Conservation (phyloP, 2,329 filamentous ascomycete genomes). For the Aspergillus ochraceus region DNA sequence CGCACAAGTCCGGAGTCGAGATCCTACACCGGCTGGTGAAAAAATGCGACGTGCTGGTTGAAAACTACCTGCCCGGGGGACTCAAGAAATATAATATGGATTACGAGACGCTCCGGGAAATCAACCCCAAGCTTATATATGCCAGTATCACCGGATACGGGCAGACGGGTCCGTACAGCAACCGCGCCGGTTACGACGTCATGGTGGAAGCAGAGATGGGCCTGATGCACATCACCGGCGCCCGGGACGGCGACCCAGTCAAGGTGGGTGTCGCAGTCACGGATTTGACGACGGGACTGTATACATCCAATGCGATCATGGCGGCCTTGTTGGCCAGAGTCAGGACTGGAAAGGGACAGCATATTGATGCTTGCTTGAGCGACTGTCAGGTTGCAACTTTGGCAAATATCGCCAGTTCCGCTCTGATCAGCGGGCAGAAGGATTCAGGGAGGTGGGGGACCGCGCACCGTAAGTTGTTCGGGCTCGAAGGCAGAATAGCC, state of each 20-base stretch:
- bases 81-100: constrained; percentile 90
- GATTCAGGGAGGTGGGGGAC: constrained; percentile 94
- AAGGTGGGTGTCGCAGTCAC: constrained; percentile 98
- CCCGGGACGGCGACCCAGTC: constrained; percentile 82
- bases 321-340: constrained; percentile 78
- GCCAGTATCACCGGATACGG: constrained; percentile 97
- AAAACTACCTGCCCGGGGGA: constrained; percentile 91
- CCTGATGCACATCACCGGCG: constrained; percentile 96
- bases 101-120: constrained; percentile 73
- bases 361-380: constrained; percentile 86
- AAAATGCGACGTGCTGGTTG: constrained; percentile 88
- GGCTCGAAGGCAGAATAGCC: not conserved
- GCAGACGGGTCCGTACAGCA: constrained; percentile 86
- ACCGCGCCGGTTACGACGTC: constrained; percentile 92
- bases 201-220: constrained; percentile 99
- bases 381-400: constrained; percentile 95
- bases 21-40: constrained; percentile 83
- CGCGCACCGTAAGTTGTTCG: constrained; percentile 69
- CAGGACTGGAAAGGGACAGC: constrained; percentile 78
- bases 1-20: constrained; percentile 76
- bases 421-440: constrained; percentile 80
- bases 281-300: constrained; percentile 90
- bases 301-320: constrained; percentile 94
- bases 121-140: constrained; percentile 88
- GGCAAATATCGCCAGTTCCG: constrained; percentile 92